Evolutionary conservation across 768 basidiomycete genomes (phyloP).

Genomic region (Suillus bovinus): DNA sequence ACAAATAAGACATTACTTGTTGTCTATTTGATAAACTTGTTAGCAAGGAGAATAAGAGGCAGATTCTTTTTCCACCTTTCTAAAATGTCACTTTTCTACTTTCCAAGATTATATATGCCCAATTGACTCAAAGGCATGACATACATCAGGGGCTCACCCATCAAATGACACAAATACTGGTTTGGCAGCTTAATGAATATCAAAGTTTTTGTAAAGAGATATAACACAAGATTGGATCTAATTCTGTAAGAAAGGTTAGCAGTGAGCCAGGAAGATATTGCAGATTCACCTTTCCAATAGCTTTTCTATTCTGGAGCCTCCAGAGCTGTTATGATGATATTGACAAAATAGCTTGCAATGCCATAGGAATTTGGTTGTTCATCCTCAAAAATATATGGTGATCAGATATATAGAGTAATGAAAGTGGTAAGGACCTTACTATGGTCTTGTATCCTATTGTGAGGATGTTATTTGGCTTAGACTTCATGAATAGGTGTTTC

Average conservation of each 20-base stretch:
- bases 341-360: slow-evolving; percentile 63
- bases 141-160: no score
- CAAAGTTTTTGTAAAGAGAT: no score
- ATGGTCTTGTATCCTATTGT: slow-evolving; percentile 65
- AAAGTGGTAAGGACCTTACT: slow-evolving; percentile 36
- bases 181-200: no score
- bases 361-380: slow-evolving; percentile 43
- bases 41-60: slow-evolving; percentile 8
- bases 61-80: slow-evolving; percentile 15
- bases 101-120: no score
- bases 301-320: no score
- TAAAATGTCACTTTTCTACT: no score
- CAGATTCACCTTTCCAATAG: no score
- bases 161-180: no score
- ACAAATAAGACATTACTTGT: slow-evolving; percentile 53
- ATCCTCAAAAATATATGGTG: slow-evolving; percentile 25
- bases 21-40: slow-evolving; percentile 34
- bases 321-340: slow-evolving; percentile 72
- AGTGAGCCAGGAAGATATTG: no score
- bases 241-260: no score
- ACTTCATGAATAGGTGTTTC: slow-evolving; percentile 47
- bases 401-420: neutral
- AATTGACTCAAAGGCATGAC: no score
- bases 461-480: slow-evolving; percentile 55
- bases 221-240: no score